phyloP scores from a whole-genome alignment of 352 stramenopile genomes.

The Globisporangium acanthophoron region DNA sequence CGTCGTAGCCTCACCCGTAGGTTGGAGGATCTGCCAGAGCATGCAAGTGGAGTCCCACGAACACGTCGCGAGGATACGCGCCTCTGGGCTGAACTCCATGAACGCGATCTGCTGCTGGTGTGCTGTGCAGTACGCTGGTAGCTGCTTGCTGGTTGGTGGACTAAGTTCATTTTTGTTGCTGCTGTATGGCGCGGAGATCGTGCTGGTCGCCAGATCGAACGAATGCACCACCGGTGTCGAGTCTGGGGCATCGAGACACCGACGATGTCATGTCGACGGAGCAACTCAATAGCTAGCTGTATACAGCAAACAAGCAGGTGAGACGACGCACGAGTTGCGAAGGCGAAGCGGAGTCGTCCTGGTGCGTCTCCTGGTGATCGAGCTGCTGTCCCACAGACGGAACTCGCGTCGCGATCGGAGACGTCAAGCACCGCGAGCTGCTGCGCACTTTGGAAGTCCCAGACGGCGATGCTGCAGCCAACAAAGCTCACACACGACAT shows the following conservation, averaged over 20 bases:
- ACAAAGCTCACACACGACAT: neutral
- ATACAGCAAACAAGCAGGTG: slow-evolving; percentile 6
- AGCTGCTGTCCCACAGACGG: slow-evolving; percentile 26
- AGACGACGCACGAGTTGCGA: slow-evolving; percentile 36
- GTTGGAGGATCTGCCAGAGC: slow-evolving; percentile 28
- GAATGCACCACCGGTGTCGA: slow-evolving; percentile 3
- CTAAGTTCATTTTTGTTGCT: neutral
- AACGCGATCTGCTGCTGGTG: slow-evolving; percentile 56
- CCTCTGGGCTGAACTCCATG: slow-evolving; percentile 35
- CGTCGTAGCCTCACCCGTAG: neutral
- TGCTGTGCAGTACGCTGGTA: slow-evolving; percentile 3
- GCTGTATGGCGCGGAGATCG: neutral
- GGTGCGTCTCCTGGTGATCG: neutral
- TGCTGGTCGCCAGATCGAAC: slow-evolving; percentile 4
- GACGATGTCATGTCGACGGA: neutral
- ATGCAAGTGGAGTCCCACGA: slow-evolving; percentile 65
- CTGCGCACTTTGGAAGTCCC: slow-evolving; percentile 33
- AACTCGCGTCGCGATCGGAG: slow-evolving; percentile 12
- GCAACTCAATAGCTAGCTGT: neutral
- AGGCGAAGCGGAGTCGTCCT: slow-evolving; percentile 24
- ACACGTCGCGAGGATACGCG: slow-evolving; percentile 30
- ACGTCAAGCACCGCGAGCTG: slow-evolving; percentile 26
- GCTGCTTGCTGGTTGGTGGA: too few species aligned
- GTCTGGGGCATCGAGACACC: neutral
- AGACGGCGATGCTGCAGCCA: slow-evolving; percentile 29